A percentile compares a stretch with the other conserved stretches of the same genome.
Evolutionary conservation across 106 monocot genomes (phyloP).

Genomic region (Gastrodia elata): DNA sequence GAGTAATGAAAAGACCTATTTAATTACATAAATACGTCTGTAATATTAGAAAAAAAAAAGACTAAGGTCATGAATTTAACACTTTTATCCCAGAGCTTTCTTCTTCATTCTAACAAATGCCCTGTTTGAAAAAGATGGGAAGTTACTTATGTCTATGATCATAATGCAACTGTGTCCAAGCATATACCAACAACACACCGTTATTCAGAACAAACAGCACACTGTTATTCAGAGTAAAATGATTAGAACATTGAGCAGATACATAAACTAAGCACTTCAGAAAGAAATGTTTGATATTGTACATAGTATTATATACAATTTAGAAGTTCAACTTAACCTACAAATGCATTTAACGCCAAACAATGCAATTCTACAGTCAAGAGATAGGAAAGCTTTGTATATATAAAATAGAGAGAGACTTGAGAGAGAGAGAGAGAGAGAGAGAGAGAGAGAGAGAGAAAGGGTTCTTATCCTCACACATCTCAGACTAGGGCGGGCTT

Average conservation of each 20-base stretch:
- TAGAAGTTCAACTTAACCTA: background rate
- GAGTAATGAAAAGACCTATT: too few relatives aligned
- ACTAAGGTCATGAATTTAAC: too few relatives aligned
- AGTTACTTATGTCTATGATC: background rate
- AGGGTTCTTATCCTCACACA: background rate
- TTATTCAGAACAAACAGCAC: background rate
- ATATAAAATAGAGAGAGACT: background rate
- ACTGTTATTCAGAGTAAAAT: too few relatives aligned
- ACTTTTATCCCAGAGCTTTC: constrained; percentile 3
- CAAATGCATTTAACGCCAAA: background rate
- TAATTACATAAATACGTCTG: too few relatives aligned
- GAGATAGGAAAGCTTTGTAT: too few relatives aligned
- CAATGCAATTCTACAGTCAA: too few relatives aligned
- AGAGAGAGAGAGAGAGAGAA: too few relatives aligned
- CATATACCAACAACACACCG: background rate
- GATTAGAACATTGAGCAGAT: background rate
- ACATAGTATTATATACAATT: background rate
- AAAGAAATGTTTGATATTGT: background rate
- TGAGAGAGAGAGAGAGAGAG: too few relatives aligned
- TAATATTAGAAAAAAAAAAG: too few relatives aligned
- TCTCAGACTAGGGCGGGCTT: background rate
- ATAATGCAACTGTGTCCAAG: background rate
- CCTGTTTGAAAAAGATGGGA: background rate
- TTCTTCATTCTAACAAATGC: constrained; percentile 4
- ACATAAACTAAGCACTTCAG: background rate